These are phyloP conservation scores for Penicillium sp. DNA, from an alignment of 2,329 filamentous ascomycete species.

Conservation along the genomic window DNA sequence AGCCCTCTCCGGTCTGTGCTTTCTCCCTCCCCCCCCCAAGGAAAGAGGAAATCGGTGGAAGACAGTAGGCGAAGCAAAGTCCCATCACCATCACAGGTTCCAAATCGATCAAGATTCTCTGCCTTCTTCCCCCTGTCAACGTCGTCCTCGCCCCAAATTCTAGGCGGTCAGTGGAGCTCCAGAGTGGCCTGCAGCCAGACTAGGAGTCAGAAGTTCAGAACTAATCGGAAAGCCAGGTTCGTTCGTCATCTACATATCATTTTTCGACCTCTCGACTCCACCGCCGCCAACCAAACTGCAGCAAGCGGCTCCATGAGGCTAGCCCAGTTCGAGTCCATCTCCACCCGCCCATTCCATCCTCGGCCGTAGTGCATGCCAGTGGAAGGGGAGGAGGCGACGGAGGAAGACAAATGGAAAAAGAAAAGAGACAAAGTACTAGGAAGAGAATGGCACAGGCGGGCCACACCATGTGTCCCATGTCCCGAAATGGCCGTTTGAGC, in stretches of 20 bases:
- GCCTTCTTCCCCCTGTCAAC: no score
- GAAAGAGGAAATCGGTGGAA: no score
- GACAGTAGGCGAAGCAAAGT: no score
- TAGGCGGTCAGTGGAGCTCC: no score
- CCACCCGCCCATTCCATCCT: conserved; percentile 16
- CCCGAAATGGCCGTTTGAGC: conserved; percentile 9
- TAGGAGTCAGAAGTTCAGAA: not conserved
- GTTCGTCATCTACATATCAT: not conserved
- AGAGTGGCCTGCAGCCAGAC: no score
- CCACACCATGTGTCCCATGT: conserved; percentile 20
- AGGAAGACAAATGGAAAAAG: conserved; percentile 1
- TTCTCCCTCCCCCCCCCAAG: no score
- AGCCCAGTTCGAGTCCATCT: conserved; percentile 2
- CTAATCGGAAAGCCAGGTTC: not conserved
- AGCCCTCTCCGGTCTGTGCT: no score
- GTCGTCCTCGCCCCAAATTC: no score
- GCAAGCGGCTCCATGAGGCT: not conserved
- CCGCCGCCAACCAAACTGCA: not conserved
- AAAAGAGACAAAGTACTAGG: conserved; percentile 2
- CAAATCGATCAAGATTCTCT: no score
- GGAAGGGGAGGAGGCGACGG: not conserved
- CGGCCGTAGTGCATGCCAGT: conserved; percentile 18
- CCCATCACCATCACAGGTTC: no score
- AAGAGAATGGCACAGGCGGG: conserved; percentile 2
- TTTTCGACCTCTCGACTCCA: not conserved